Conservation (phyloP, 192 early-diverging fungal species). For the Allomyces arbusculus region DNA sequence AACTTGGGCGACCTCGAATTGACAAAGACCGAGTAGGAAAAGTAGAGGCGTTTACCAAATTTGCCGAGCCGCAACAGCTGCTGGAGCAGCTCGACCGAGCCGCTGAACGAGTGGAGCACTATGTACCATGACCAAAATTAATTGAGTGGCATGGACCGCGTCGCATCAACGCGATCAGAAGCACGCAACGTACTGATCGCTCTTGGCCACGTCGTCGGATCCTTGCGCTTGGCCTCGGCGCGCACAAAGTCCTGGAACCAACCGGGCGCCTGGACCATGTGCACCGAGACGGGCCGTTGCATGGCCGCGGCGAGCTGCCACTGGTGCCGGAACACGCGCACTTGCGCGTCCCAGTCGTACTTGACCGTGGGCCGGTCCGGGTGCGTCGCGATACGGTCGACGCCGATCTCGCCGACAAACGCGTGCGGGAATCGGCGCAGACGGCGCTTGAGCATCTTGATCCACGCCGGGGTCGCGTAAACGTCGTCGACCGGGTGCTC, state of each 20-base stretch:
- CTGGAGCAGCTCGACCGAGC: constrained; percentile 46
- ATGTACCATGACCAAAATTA: constrained; percentile 4
- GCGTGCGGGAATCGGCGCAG: constrained; percentile 17
- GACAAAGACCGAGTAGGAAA: constrained; percentile 58
- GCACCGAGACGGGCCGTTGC: constrained; percentile 41
- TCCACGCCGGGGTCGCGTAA: not conserved
- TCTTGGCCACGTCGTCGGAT: constrained; percentile 5
- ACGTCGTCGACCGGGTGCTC: not conserved
- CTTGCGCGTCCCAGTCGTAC: constrained; percentile 23
- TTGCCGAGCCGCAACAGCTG: constrained; percentile 17
- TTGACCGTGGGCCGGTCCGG: constrained; percentile 11
- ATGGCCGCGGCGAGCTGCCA: constrained; percentile 45
- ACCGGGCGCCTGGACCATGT: constrained; percentile 61
- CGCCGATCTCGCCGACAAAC: constrained; percentile 42
- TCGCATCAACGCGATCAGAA: not conserved
- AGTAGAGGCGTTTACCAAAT: constrained; percentile 32
- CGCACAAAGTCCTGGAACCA: constrained; percentile 22
- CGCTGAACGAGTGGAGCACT: constrained; percentile 61
- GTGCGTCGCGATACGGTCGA: constrained; percentile 32
- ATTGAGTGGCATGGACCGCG: not conserved
- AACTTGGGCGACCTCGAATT: constrained; percentile 42
- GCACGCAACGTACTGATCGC: constrained; percentile 6
- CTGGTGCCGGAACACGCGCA: constrained; percentile 39
- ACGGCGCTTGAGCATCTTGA: constrained; percentile 12
- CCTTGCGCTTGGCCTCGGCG: constrained; percentile 8